Conservation (phyloP, 2,329 filamentous ascomycete species). For the Exophiala sp. region DNA sequence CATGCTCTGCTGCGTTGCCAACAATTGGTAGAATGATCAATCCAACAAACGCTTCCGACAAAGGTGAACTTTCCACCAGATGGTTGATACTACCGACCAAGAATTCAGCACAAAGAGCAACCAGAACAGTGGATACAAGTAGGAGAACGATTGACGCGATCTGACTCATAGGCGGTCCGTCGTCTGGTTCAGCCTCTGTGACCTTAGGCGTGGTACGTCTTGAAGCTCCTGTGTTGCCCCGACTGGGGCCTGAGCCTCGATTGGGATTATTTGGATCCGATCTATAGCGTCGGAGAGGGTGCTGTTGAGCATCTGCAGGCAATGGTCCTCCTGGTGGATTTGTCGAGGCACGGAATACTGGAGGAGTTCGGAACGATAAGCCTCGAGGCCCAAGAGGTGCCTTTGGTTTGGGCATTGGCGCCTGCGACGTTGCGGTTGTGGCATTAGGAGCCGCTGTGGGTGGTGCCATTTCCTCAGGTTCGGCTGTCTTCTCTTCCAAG, state of each 20-base stretch:
- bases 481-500: slow-evolving; percentile 12
- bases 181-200: slow-evolving; percentile 4
- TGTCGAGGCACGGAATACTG: slow-evolving; percentile 23
- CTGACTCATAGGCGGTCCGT: slow-evolving; percentile 65
- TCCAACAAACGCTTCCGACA: slow-evolving; percentile 61
- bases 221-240: too few species aligned
- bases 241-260: not conserved
- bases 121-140: slow-evolving; percentile 66
- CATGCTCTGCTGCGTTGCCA: slow-evolving; percentile 64
- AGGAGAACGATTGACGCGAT: slow-evolving; percentile 70
- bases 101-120: slow-evolving; percentile 71
- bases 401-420: slow-evolving; percentile 1
- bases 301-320: not conserved
- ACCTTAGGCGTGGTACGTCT: slow-evolving; percentile 5
- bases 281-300: slow-evolving; percentile 44
- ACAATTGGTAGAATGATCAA: slow-evolving; percentile 64
- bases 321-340: slow-evolving; percentile 3
- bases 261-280: slow-evolving; percentile 38
- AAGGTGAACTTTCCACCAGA: slow-evolving; percentile 44
- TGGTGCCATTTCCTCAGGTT: slow-evolving; percentile 8
- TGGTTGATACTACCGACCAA: slow-evolving; percentile 60
- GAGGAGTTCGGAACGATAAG: slow-evolving; percentile 21
- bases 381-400: slow-evolving; percentile 14
- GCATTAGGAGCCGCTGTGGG: not conserved
- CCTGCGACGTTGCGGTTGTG: slow-evolving; percentile 1